Percentiles rank a stretch among this genome's conserved stretches.
phyloP scores from a whole-genome alignment of 768 basidiomycete genomes.

The Trametes cingulata region DNA sequence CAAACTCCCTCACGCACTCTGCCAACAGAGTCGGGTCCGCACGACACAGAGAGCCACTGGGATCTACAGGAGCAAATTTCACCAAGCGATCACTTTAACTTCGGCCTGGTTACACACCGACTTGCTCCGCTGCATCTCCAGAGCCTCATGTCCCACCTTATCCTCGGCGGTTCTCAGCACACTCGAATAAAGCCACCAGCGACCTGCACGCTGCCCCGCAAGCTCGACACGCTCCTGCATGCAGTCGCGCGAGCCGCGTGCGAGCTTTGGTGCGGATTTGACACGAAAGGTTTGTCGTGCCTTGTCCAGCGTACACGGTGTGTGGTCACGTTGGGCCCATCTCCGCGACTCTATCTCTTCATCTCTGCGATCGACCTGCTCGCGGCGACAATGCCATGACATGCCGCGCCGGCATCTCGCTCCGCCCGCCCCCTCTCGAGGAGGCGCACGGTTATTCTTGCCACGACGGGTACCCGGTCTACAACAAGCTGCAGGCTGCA shows the following conservation, averaged over 20 bases:
- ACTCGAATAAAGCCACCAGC: neutral
- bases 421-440: neutral
- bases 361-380: neutral
- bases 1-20: neutral
- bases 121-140: neutral
- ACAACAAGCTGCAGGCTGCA: neutral
- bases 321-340: constrained; percentile 11
- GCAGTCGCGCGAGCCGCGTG: constrained; percentile 1
- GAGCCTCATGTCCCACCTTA: neutral
- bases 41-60: neutral
- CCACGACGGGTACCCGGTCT: constrained; percentile 1
- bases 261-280: neutral
- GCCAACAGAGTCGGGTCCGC: neutral
- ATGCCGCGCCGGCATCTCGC: constrained; percentile 9
- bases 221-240: neutral
- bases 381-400: neutral
- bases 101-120: neutral
- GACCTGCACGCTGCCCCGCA: neutral
- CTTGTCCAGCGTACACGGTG: constrained; percentile 3
- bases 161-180: neutral
- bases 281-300: constrained; percentile 4
- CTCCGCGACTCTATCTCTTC: constrained; percentile 17
- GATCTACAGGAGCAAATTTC: neutral
- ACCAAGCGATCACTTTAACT: neutral
- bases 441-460: neutral